Evolutionary conservation across 352 stramenopile genomes (phyloP), one percentile per base, ranked within the genome.

Genomic region (Pythium phragmiticola): DNA sequence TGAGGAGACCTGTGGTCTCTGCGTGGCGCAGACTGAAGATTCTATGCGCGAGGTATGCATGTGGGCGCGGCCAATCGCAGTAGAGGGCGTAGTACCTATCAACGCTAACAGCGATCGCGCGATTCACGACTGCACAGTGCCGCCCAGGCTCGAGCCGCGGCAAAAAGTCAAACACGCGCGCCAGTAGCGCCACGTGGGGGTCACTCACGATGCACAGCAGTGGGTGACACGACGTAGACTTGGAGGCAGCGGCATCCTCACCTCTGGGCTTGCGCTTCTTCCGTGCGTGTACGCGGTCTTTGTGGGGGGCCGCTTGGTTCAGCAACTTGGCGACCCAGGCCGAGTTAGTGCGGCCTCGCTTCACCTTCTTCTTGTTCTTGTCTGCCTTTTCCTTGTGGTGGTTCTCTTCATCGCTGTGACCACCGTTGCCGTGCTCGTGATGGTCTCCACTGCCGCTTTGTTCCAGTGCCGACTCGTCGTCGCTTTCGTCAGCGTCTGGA

Each of bases 241-340:
- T 47, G 26, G 26, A 30, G 26, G 26, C 43, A 3, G 36, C 19
- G 33, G 8, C 16, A 36, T 46, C 21, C 23, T 37, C 43, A 3
- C 36, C 23, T 8, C 65, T 16, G 7, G 37, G 54, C 36, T 65
- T 73, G 21, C 72, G 72, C 33, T 76, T 77, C 57, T 75, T 81
- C 12, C 45, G 45, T 14, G 37, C 45, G 23, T 77, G 56, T 0
- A 83, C 67, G 26, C 68, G 68, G 45, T 84, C 74, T 6, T 26
- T 68, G 63, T 36, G 57, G n/a, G 12, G 72, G 65, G 28, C 72
- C 68, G 60, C 68, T 30, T 74, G 69, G 28, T 84, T 70, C 0
- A 87, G 66, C 30, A 84, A 54, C 60, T 84, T 81, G 8, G 73
- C 63, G 36, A 84, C 75, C 75, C 75, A 84, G 12, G 49, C 65